Base-by-base conservation (phyloP, 1,284 basidiomycete genomes). In the Cryptococcus sp. region DNA sequence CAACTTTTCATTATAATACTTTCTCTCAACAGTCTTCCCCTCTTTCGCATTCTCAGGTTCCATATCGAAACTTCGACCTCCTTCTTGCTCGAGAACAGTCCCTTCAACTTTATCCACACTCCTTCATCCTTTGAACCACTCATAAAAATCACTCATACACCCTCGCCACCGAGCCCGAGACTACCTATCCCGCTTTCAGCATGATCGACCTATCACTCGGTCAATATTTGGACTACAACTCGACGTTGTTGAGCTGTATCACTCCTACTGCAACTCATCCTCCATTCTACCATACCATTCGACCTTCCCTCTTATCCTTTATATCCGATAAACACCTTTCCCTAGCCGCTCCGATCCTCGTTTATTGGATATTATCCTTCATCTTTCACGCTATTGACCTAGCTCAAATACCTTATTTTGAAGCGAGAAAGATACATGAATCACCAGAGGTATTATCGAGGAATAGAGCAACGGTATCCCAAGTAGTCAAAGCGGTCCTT, bases 351-450 rank as follows among this genome's bases (percentile, higher is more conserved):
- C 94, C 95, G 2, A 70, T 97, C 58, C 56, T 88, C 57, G 83
- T 86, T n/a, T 98, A 98, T 80, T 99, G 96, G 95, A 63, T 77
- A 3, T 77, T 87, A 45, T 92, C 90, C 2, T 78, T 88, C 55
- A 76, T 89, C 71, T 98, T 95, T 79, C 86, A 92, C 71, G 66
- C 78, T 35, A 82, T 98, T 66, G 95, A 99, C 78, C 77, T 79
- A 23, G 84, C 84, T 30, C 80, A 83, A 52, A 85, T 88, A 79
- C 81, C 85, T 62, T 89, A 86, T 82, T 83, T 97, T 44, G 87
- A 96, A 64, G 83, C 83, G 58, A 88, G 90, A 74, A 83, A 92
- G 42, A 86, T 98, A 53, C 95, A 98, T 75, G 89, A 93, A 53
- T 88, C 88, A 0, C 81, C 80, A 11, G 94, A 98, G 72, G 84